Evolutionary conservation across 352 stramenopile species (phyloP), one percentile per base, ranked within the genome.

Genomic region (Hyaloperonospora brassicae): DNA sequence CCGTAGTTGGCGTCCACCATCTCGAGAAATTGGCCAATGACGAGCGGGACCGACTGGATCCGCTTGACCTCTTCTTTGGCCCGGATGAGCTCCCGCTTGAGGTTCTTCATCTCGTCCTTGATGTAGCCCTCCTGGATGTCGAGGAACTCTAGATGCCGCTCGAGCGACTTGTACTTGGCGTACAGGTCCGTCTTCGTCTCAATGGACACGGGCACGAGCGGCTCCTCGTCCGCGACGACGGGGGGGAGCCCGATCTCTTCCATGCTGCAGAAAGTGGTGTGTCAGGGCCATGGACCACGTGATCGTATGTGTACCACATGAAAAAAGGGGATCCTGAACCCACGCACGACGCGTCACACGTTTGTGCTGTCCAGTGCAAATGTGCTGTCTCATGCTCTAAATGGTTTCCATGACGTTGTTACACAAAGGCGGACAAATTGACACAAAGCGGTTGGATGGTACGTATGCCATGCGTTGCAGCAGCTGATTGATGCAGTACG

Each of bases 1-100:
- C 96, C 97, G 68, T 99, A 98, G 77, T 99, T 98, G 52, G 95
- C 92, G 73, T 99, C 97, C 61, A 99, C 97, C 95, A 99, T 99
- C 77, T 99, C 97, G 45, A 99, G 96, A 65, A 99, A 99, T 78
- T 99, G 97, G n/a, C 97, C 97, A 58, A 99, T 99, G 7, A 99
- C 97, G 5, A 99, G 80, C 36, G 97, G 97, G 42, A 99, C 97
- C n/a, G 88, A 97, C 84, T 99, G 96, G 67, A 99, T 99, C 45
- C 97, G 89, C 61, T 98, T 98, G 47, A 99, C 97, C 55, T 98
- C 94, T 59, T 99, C 97, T 73, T 99, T 99, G 34, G 97, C 97
- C 30, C 97, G 94, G 58, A 99, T 97, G 25, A 99, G 79, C 70
- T 99, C 97, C 17, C 96, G 79, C 80, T 99, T 98, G 12, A 99